phyloP scores from a whole-genome alignment of 2,329 filamentous ascomycete species.

The Penicillium janthinellum region DNA sequence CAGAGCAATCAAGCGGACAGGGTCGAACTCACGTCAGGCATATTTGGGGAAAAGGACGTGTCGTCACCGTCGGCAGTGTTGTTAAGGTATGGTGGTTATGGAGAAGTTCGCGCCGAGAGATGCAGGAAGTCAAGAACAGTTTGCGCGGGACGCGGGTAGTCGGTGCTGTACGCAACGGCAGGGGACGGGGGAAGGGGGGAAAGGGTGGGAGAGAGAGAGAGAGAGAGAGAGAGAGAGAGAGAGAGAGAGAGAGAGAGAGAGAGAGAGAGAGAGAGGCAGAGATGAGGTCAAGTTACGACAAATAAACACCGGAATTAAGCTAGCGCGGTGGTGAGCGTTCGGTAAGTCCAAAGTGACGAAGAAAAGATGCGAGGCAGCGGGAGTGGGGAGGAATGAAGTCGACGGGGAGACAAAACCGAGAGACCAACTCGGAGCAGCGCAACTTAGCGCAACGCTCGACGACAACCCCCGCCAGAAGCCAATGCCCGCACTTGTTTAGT shows the following conservation, averaged over 20 bases:
- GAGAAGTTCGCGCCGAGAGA: constrained; percentile 5
- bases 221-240: background rate
- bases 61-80: background rate
- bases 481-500: background rate
- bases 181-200: background rate
- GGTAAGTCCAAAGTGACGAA: constrained; percentile 4
- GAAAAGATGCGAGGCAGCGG: constrained; percentile 9
- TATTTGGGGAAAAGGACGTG: constrained; percentile 21
- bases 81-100: background rate
- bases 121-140: constrained; percentile 4
- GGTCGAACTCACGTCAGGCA: constrained; percentile 39
- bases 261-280: background rate
- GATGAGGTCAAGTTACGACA: background rate
- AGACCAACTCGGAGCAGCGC: background rate
- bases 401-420: constrained; percentile 8
- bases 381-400: constrained; percentile 20
- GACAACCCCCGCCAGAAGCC: background rate
- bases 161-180: background rate
- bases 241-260: background rate
- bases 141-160: constrained; percentile 1
- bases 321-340: background rate
- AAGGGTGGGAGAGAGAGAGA: no score
- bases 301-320: background rate
- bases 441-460: background rate
- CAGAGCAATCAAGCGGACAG: background rate